Conservation (phyloP, 129 eudicot genomes). For the Cynara cardunculus region DNA sequence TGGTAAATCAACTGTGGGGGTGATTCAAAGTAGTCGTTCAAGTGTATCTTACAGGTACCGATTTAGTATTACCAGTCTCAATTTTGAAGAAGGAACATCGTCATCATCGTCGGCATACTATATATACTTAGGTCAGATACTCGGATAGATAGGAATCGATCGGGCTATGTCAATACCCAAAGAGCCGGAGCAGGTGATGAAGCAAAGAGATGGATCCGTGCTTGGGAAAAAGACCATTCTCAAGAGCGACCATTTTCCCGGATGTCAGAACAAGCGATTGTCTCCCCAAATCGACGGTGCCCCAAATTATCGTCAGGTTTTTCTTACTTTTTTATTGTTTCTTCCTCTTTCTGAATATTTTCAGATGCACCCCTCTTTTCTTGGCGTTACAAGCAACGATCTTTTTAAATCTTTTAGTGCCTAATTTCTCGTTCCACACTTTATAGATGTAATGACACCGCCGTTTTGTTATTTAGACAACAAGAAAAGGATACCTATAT, state of each 20-base stretch:
- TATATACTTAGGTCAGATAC: constrained; percentile 5
- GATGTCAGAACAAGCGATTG: constrained; percentile 89
- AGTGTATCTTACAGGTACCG: constrained; percentile 4
- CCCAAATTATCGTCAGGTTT: constrained; percentile 92
- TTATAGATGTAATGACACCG: background rate
- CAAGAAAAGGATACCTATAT: background rate
- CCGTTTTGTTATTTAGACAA: constrained; percentile 3
- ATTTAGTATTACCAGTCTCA: background rate
- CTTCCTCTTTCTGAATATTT: background rate
- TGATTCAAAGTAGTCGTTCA: background rate
- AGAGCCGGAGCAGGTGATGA: constrained; percentile 89
- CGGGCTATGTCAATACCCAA: constrained; percentile 57
- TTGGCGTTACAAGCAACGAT: background rate
- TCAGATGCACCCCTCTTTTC: background rate
- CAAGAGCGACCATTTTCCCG: constrained; percentile 98
- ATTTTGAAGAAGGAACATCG: constrained; percentile 2
- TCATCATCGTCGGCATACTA: background rate
- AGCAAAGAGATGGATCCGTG: constrained; percentile 91
- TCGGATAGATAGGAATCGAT: constrained; percentile 1
- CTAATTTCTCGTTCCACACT: background rate
- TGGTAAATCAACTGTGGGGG: background rate
- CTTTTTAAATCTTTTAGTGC: background rate
- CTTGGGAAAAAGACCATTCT: constrained; percentile 91
- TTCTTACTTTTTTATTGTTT: background rate
- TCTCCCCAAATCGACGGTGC: constrained; percentile 93